Conservation (phyloP, 2,329 filamentous ascomycete species). For the Aspergillus novofumigatus region DNA sequence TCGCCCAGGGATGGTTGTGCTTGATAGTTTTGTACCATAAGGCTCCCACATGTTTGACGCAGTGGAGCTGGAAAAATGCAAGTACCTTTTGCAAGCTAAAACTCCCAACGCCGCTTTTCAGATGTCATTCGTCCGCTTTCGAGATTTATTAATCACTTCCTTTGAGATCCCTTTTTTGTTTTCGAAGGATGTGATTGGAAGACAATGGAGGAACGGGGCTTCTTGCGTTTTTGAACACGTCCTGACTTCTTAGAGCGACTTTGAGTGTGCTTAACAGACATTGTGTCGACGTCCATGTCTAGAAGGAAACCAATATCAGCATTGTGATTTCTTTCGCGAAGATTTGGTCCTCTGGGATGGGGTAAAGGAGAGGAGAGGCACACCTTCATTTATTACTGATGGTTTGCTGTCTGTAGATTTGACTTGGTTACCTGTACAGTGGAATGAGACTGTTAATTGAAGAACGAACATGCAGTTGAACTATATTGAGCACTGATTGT, state of each 20-base stretch:
- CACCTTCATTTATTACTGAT: slow-evolving; percentile 21
- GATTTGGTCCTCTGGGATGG: background rate
- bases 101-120: background rate
- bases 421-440: slow-evolving; percentile 14
- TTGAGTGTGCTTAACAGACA: slow-evolving; percentile 16
- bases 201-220: slow-evolving; percentile 36
- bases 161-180: slow-evolving; percentile 28
- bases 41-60: background rate
- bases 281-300: slow-evolving; percentile 42
- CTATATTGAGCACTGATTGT: background rate
- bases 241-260: slow-evolving; percentile 24
- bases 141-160: slow-evolving; percentile 20
- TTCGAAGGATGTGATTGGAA: slow-evolving; percentile 33
- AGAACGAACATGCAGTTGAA: background rate
- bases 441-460: background rate
- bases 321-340: background rate
- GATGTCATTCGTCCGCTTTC: background rate
- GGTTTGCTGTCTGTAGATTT: slow-evolving; percentile 9
- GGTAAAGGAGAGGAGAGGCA: background rate
- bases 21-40: background rate
- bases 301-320: background rate
- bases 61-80: background rate
- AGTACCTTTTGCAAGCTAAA: background rate
- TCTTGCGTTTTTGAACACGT: slow-evolving; percentile 39
- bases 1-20: background rate